Base-by-base conservation (phyloP, 2,329 filamentous ascomycete genomes). In the Dactylellina sp. region DNA sequence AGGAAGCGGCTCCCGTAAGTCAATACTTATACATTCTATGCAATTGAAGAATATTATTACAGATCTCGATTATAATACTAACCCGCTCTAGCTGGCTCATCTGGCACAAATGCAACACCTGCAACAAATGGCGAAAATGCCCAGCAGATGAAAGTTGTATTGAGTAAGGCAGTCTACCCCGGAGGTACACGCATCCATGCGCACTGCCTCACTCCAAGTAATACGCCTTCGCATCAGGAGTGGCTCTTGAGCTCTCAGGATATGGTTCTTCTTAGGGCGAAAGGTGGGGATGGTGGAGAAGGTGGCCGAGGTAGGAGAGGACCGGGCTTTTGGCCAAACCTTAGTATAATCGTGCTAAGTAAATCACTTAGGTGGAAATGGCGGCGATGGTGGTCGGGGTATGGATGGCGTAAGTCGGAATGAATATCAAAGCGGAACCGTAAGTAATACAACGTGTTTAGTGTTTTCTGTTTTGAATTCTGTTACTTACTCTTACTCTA, bases 241-340 rank as follows among this genome's bases (percentile, higher is more conserved):
- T 64, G 60, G 60, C 7, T 64, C 6, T 28, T 64, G 22, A 28
- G 44, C 4, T 46, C 22, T 14, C 47, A 64, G 9, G 60, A 64
- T 64, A 64, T 64, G 60, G 44, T 64, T 1, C 47, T 64, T n/a
- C 35, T 64, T 24, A 24, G 28, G n/a, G 60, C 60, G 7, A 64
- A 64, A 20, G 60, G 60, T 12, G 47, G 60, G 1, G 24, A 64
- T 12, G 60, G 60, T 11, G 60, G 60, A 9, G 14, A 64, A 18
- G 60, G 60, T 2, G 60, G 47, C 5, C 22, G 44, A 16, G 60
- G 60, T 64, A 25, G 44, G 37, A 5, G 3, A 16, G 25, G 2
- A 2, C 32, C 5, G 1, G 7, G 7, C 1, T 16, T 1, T 20
- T 14, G 11, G 35, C 14, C 20, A 20, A n/a, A n/a, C n/a, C n/a